Base-by-base conservation (phyloP, 371 early-diverging fungal genomes). In the Basidiobolus meristosporus region DNA sequence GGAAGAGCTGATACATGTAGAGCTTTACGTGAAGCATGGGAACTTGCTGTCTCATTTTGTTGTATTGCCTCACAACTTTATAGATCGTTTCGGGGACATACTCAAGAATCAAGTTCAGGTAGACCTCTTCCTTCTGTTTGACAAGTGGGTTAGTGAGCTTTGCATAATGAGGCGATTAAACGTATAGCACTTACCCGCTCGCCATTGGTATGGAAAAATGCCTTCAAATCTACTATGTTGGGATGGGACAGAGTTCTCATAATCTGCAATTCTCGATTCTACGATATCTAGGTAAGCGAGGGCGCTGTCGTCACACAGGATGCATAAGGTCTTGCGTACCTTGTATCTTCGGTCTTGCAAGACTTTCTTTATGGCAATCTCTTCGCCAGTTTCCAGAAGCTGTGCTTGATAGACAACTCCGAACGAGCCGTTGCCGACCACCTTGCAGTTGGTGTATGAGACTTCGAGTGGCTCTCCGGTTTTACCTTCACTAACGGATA, bases 351-450 rank as follows among this genome's bases (percentile, higher is more conserved):
- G 83, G 57, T 95, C 96, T 66, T 93, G 96, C 22, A 89, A 60
- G 3, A 95, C 96, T 59, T 89, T 89, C 60, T 95, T 95, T 40
- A 95, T 87, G 43, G 96, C 96, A 9, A 75, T 75, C 31, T 66
- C 66, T 50, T 90, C 88, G 30, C 70, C 68, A 30, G 72, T 63
- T 40, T 72, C 68, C 15, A 81, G 59, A n/a, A 90, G 58, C 54
- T 83, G 79, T 22, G 91, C 96, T 62, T 88, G 88, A 54, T 82
- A 90, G 10, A 95, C 96, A 9, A 92, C 92, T 31, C 96, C 96
- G 60, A 95, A 95, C 17, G 90, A 86, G 10, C 96, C 96, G 52
- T 89, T 90, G 37, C 96, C 96, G 30, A 89, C 68, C 26, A 87
- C 78, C 51, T 85, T 84, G 57, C 73, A 75, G 47, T 82, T 84